Conservation (phyloP, 73 alveolate species). For the Symbiodinium natans region DNA sequence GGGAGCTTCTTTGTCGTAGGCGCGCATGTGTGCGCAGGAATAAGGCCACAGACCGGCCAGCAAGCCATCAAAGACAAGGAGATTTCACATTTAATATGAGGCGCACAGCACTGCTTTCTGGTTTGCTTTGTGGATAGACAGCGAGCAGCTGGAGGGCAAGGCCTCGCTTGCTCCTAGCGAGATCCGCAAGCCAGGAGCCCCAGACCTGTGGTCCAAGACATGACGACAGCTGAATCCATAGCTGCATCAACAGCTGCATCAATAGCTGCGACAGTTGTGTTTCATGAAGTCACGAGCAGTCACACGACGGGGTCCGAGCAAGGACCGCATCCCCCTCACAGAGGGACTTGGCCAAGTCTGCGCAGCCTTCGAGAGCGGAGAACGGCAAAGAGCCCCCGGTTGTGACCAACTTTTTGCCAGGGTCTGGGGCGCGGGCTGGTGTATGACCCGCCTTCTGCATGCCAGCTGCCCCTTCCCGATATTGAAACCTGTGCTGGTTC, state of each 20-base stretch:
- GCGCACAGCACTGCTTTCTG: too few relatives aligned
- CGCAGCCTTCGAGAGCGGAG: background rate
- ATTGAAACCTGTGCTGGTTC: background rate
- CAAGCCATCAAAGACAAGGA: too few relatives aligned
- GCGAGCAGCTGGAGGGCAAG: too few relatives aligned
- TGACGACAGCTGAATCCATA: too few relatives aligned
- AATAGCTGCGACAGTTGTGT: background rate
- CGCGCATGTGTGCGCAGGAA: too few relatives aligned
- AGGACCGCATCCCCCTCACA: constrained; percentile 85
- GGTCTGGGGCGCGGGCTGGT: background rate
- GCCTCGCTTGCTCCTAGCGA: constrained; percentile 31
- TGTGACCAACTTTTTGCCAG: background rate
- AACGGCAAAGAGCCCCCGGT: background rate
- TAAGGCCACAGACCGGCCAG: too few relatives aligned
- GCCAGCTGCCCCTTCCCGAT: constrained; percentile 81
- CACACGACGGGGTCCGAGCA: background rate
- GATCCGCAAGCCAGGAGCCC: constrained; percentile 79
- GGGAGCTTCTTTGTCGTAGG: too few relatives aligned
- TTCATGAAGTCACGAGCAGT: background rate
- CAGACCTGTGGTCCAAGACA: constrained; percentile 54
- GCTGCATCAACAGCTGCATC: too few relatives aligned
- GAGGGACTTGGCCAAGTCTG: constrained; percentile 45
- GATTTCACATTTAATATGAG: too few relatives aligned
- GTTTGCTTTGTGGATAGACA: too few relatives aligned
- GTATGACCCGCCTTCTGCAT: constrained; percentile 81